Conservation (phyloP, 108 stramenopile species). For the Chaetoceros tenuissimus region DNA sequence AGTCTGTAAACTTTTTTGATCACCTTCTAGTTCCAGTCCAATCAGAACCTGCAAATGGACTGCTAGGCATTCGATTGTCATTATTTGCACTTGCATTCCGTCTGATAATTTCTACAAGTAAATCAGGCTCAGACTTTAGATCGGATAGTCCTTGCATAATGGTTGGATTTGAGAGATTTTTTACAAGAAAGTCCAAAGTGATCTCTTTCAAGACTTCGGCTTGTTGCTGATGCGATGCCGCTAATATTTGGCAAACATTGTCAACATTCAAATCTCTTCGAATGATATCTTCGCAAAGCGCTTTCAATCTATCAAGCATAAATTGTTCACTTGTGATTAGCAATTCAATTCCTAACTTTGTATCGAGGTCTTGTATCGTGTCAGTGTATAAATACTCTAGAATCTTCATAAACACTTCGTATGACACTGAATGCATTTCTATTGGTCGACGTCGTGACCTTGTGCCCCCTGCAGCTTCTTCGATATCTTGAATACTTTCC, state of each 20-base stretch:
- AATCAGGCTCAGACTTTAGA: slow-evolving; percentile 85
- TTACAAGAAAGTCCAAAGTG: slow-evolving; percentile 78
- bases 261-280: slow-evolving; percentile 66
- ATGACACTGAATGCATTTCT: slow-evolving; percentile 66
- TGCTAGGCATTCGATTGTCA: background rate
- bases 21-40: background rate
- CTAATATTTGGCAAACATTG: slow-evolving; percentile 75
- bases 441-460: slow-evolving; percentile 27
- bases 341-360: slow-evolving; percentile 74
- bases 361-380: slow-evolving; percentile 46
- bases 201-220: slow-evolving; percentile 80
- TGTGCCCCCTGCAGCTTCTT: slow-evolving; percentile 1
- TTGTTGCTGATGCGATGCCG: slow-evolving; percentile 72
- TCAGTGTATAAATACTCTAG: slow-evolving; percentile 95
- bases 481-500: slow-evolving; percentile 35
- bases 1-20: too few relatives aligned
- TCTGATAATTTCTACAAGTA: slow-evolving; percentile 89
- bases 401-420: slow-evolving; percentile 79
- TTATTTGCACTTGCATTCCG: slow-evolving; percentile 3
- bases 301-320: slow-evolving; percentile 86
- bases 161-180: slow-evolving; percentile 51
- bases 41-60: background rate
- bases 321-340: slow-evolving; percentile 90
- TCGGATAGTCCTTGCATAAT: slow-evolving; percentile 61
- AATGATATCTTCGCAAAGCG: slow-evolving; percentile 83